Percentiles rank a stretch among this genome's conserved stretches.
Conservation (phyloP, 257 asterid genomes). For the Ligustrum vulgare region DNA sequence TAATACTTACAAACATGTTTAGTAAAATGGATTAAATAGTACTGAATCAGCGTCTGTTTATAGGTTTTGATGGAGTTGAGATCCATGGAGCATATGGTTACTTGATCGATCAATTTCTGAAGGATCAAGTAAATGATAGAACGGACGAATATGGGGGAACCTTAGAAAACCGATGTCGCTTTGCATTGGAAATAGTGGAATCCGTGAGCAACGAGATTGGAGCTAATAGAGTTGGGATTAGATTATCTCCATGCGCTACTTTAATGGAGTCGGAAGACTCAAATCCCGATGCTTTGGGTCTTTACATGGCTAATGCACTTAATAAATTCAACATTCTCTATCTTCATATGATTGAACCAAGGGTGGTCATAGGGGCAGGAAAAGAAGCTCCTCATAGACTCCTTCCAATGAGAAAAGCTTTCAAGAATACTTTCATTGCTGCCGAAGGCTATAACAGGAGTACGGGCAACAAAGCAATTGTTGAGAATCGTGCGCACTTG, state of each 20-base stretch:
- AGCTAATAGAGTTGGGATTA: conserved; percentile 10
- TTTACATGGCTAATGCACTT: conserved; percentile 21
- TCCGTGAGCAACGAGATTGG: conserved; percentile 5
- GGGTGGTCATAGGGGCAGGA: conserved; percentile 11
- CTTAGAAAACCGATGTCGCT: conserved; percentile 6
- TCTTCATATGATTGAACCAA: conserved; percentile 29
- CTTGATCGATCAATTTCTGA: conserved; percentile 18
- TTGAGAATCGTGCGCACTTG: conserved; percentile 36
- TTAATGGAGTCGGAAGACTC: not conserved
- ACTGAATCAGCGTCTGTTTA: not conserved
- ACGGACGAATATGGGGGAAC: conserved; percentile 8
- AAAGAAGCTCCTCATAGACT: conserved; percentile 11
- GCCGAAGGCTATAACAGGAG: conserved; percentile 39
- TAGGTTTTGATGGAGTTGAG: conserved; percentile 19
- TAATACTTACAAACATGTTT: no score
- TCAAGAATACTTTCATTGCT: conserved; percentile 40
- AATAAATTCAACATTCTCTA: conserved; percentile 25
- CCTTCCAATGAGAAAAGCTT: conserved; percentile 21
- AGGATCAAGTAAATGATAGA: conserved; percentile 13
- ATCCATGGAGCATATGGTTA: conserved; percentile 17
- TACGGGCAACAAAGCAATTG: conserved; percentile 36
- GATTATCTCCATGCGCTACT: conserved; percentile 9
- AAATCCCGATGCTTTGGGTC: conserved; percentile 3
- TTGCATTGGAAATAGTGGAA: conserved; percentile 12
- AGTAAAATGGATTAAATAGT: no score